A percentile compares a stretch with the other conserved stretches of the same genome.
phyloP scores from a whole-genome alignment of 768 basidiomycete genomes.

The Clitopilus hobsonii region DNA sequence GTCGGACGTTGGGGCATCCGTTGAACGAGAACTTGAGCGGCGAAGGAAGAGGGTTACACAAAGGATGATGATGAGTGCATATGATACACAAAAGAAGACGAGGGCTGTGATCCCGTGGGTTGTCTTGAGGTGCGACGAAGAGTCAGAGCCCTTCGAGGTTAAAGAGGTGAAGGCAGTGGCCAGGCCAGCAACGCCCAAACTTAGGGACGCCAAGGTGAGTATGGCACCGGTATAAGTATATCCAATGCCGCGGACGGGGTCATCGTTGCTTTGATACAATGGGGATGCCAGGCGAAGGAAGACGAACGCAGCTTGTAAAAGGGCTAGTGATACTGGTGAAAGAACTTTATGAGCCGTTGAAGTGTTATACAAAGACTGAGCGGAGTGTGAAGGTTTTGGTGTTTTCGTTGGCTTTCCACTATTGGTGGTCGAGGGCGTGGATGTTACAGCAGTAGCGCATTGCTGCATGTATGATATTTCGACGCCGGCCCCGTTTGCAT shows the following conservation, averaged over 20 bases:
- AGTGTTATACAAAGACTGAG: constrained; percentile 22
- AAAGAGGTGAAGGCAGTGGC: constrained; percentile 60
- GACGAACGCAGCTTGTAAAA: constrained; percentile 30
- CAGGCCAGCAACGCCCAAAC: constrained; percentile 58
- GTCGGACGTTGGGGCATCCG: constrained; percentile 10
- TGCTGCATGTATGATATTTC: constrained; percentile 49
- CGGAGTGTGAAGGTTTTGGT: constrained; percentile 1
- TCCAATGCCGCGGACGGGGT: background rate
- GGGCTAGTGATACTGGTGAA: constrained; percentile 37
- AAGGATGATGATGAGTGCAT: constrained; percentile 27
- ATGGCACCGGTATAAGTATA: constrained; percentile 22
- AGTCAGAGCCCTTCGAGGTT: constrained; percentile 18
- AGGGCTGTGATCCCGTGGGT: constrained; percentile 63
- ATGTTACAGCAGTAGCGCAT: constrained; percentile 44
- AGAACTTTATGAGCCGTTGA: constrained; percentile 41
- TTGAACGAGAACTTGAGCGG: constrained; percentile 6
- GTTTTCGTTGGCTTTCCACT: constrained; percentile 8
- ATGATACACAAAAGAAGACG: constrained; percentile 53
- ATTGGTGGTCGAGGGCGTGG: constrained; percentile 16
- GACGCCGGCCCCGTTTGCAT: constrained; percentile 68
- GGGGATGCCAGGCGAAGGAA: constrained; percentile 27
- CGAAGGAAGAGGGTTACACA: constrained; percentile 5
- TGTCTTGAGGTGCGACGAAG: constrained; percentile 43
- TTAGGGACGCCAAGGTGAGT: constrained; percentile 42
- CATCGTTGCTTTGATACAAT: constrained; percentile 5